phyloP scores from a whole-genome alignment of 2,329 filamentous ascomycete genomes.

The Dactylellina leptospora region DNA sequence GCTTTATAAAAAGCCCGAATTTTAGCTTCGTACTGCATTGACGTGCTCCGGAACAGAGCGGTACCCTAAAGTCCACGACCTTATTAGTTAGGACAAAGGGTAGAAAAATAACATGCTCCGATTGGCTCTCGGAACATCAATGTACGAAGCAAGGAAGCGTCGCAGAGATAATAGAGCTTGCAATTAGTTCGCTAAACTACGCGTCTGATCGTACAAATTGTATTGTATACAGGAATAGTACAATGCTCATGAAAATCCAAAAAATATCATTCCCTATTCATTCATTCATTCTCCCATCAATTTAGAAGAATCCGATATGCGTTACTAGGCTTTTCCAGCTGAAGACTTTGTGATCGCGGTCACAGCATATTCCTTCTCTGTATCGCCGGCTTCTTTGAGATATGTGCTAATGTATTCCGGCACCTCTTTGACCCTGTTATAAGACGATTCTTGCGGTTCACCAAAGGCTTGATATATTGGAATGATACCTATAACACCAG shows the following conservation, averaged over 20 bases:
- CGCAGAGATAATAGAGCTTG: too few relatives aligned
- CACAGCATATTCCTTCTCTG: slow-evolving; percentile 62
- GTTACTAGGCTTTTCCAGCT: slow-evolving; percentile 13
- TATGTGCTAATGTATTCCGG: slow-evolving; percentile 71
- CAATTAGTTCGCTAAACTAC: too few relatives aligned
- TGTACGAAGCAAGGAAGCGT: too few relatives aligned
- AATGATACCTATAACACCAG: slow-evolving; percentile 65
- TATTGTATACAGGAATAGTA: slow-evolving; percentile 3
- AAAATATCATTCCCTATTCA: neutral
- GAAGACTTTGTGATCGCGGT: slow-evolving; percentile 39
- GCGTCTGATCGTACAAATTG: neutral
- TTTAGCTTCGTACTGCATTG: too few relatives aligned
- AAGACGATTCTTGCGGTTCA: slow-evolving; percentile 68
- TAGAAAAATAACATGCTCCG: too few relatives aligned
- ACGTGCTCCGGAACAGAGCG: too few relatives aligned
- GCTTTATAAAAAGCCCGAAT: too few relatives aligned
- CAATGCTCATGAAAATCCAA: neutral
- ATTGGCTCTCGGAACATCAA: too few relatives aligned
- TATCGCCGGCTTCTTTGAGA: slow-evolving; percentile 64
- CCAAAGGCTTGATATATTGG: slow-evolving; percentile 72
- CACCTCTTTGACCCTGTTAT: slow-evolving; percentile 69
- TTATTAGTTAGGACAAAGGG: too few relatives aligned
- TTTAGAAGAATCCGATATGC: neutral
- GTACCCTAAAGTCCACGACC: too few relatives aligned
- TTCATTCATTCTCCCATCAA: neutral